These are phyloP conservation scores for Aureobasidium lini DNA, from an alignment of 2,329 filamentous ascomycete species.

Conservation along the genomic window DNA sequence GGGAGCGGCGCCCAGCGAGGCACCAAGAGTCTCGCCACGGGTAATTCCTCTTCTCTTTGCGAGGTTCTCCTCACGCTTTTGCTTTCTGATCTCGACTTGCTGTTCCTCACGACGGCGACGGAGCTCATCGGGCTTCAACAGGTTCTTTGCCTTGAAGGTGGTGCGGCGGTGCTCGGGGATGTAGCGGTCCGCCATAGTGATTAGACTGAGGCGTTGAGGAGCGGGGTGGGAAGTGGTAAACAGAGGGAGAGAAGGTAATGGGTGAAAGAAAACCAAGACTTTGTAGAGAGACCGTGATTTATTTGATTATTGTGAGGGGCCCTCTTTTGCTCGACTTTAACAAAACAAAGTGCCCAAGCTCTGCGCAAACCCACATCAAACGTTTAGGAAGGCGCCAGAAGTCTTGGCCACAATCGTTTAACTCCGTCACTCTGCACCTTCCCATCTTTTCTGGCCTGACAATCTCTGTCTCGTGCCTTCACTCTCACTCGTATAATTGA, in stretches of 20 bases:
- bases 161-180: conserved; percentile 98
- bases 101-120: conserved; percentile 97
- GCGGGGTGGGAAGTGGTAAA: neutral
- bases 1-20: conserved; percentile 75
- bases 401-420: neutral
- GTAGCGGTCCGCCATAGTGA: conserved; percentile 91
- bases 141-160: conserved; percentile 99
- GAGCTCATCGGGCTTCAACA: conserved; percentile 98
- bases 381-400: neutral
- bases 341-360: conserved; percentile 8
- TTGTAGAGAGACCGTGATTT: conserved; percentile 1
- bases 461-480: neutral
- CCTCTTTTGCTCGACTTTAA: conserved; percentile 8
- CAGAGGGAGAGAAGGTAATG: neutral
- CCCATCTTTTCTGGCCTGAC: neutral
- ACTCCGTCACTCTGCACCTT: neutral
- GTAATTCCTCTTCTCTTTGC: conserved; percentile 95
- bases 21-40: conserved; percentile 65
- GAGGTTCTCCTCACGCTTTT: conserved; percentile 97
- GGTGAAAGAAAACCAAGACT: neutral
- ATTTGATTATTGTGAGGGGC: conserved; percentile 12
- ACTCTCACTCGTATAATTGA: neutral
- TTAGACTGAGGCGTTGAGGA: neutral
- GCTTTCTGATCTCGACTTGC: conserved; percentile 97
- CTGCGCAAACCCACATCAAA: conserved; percentile 6